Evolutionary conservation across 805 yeast genomes (phyloP), one percentile per base, ranked within the genome.

Genomic region (Wickerhamomyces pijperi): DNA sequence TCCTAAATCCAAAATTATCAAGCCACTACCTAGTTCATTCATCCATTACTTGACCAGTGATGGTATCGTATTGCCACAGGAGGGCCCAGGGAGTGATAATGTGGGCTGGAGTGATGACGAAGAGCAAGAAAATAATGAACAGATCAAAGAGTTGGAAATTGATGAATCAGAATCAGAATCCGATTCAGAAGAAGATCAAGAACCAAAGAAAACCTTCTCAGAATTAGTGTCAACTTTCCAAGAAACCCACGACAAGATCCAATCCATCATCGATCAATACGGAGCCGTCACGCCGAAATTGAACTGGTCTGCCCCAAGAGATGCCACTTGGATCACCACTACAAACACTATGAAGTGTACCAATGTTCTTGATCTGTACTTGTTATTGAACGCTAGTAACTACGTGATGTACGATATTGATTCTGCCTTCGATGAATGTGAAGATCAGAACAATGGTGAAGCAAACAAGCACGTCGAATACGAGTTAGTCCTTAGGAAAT

Each of bases 301-400:
- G 48, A 92, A 92, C 64, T 92, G 98, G 98, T 86, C 97, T 1
- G 82, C 96, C 2, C 98, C 99, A 1, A 80, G 78, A 53, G 99
- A 92, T 60, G 84, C 97, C 2, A 73, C 78, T 0, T 92, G 97
- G 98, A 90, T 92, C 17, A 61, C 82, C 51, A 70, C 92, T 3
- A 76, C 82, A 25, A 83, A 85, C 50, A 70, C 84, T 3, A 72
- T 82, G 70, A 71, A 74, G 51, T 88, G 97, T 52, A 65, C 61
- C 14, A 70, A 69, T 25, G 76, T 81, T 0, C 70, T 78, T 31
- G 99, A 92, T 46, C 61, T 92, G 0, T 92, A 87, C 46, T 56
- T 92, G 36, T 59, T 92, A 8, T 60, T 92, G 39, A 90, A 90
- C 51, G 77, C 95, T 1, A 85, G 96, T 0, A 88, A 84, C 51